phyloP scores from a whole-genome alignment of 2,329 filamentous ascomycete species.

The Reticulascus tulasneorum region DNA sequence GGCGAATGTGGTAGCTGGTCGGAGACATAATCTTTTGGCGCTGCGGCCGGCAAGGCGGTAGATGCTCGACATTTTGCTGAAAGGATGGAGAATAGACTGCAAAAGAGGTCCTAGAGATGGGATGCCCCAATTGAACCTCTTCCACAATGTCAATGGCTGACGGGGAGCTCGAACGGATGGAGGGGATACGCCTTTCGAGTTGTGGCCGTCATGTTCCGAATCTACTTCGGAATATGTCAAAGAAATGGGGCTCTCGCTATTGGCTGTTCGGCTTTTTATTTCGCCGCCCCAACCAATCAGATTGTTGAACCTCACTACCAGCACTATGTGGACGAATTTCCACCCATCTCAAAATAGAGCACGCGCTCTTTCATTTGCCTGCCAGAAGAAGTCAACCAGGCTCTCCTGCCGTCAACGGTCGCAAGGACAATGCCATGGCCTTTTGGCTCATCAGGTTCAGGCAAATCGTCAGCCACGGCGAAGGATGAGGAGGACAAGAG shows the following conservation, averaged over 20 bases:
- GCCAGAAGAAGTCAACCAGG: too few relatives aligned
- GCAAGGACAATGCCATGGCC: slow-evolving; percentile 28
- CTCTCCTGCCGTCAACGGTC: too few relatives aligned
- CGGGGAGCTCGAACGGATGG: slow-evolving; percentile 13
- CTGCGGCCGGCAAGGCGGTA: slow-evolving; percentile 69
- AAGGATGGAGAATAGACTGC: slow-evolving; percentile 22
- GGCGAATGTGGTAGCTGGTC: slow-evolving; percentile 30
- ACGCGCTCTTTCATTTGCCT: too few relatives aligned
- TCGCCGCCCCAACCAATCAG: too few relatives aligned
- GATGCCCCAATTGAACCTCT: slow-evolving; percentile 17
- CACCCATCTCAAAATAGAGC: too few relatives aligned
- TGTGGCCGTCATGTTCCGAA: slow-evolving; percentile 14
- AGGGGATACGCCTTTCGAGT: slow-evolving; percentile 13
- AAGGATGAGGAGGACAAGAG: slow-evolving; percentile 20
- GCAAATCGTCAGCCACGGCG: not conserved
- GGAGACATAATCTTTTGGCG: slow-evolving; percentile 63
- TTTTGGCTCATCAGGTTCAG: slow-evolving; percentile 16
- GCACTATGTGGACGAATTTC: too few relatives aligned
- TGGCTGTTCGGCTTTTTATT: slow-evolving; percentile 8
- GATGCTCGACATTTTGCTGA: slow-evolving; percentile 63
- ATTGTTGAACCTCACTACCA: too few relatives aligned
- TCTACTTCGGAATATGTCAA: slow-evolving; percentile 11
- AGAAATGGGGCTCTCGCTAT: slow-evolving; percentile 8
- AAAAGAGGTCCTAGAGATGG: slow-evolving; percentile 19
- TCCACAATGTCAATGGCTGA: slow-evolving; percentile 14